Evolutionary conservation across 2,329 filamentous ascomycete genomes (phyloP).

Genomic region (Alternaria novae-zelandiae): DNA sequence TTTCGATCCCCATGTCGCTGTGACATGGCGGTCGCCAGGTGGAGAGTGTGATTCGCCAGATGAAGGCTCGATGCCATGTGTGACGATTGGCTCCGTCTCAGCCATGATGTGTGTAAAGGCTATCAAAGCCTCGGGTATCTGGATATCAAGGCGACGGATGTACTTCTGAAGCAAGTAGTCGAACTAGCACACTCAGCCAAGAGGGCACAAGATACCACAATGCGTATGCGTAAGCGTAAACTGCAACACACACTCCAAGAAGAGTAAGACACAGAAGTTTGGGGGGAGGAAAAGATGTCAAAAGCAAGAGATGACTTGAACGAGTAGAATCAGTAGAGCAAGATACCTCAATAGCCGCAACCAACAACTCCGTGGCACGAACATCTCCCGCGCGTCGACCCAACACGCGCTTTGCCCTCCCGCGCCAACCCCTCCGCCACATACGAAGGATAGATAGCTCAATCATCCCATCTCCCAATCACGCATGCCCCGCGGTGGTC

Average conservation of each 20-base stretch:
- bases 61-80: slow-evolving; percentile 41
- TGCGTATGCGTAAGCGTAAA: not conserved
- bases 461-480: slow-evolving; percentile 9
- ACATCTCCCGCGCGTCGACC: slow-evolving; percentile 6
- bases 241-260: not conserved
- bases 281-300: not conserved
- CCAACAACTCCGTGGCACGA: slow-evolving; percentile 15
- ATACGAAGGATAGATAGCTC: not conserved
- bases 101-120: slow-evolving; percentile 17
- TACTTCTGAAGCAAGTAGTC: not conserved
- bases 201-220: not conserved
- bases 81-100: slow-evolving; percentile 35
- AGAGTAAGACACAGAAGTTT: not conserved
- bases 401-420: not conserved
- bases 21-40: slow-evolving; percentile 24
- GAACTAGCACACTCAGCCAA: slow-evolving; percentile 2
- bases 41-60: slow-evolving; percentile 42
- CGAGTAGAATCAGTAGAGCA: not conserved
- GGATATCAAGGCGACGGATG: not conserved
- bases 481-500: slow-evolving; percentile 20
- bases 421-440: not conserved
- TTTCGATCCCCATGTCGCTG: slow-evolving; percentile 37
- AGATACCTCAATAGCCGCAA: not conserved
- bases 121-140: not conserved
- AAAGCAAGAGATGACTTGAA: not conserved